phyloP scores from a whole-genome alignment of 441 rosid species.

The Adansonia grandidieri region DNA sequence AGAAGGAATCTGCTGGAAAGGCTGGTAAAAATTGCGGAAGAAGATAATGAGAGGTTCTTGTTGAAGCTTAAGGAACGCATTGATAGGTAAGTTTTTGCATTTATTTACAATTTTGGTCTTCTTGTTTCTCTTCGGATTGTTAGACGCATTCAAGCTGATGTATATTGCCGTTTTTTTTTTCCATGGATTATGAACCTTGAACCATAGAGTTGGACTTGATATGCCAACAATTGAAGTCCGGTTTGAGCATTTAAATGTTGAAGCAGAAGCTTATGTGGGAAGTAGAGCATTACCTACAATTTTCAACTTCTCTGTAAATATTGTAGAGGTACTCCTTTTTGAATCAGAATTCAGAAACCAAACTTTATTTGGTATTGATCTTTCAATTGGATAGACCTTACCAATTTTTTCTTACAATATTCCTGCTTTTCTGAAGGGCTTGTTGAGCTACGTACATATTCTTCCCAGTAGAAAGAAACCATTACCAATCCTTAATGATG shows the following conservation, averaged over 20 bases:
- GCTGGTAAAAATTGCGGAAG: too few relatives aligned
- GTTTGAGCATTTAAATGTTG: slow-evolving; percentile 56
- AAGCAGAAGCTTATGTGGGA: slow-evolving; percentile 66
- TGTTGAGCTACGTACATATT: slow-evolving; percentile 48
- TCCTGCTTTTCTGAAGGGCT: slow-evolving; percentile 32
- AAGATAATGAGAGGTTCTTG: too few relatives aligned
- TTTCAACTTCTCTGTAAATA: slow-evolving; percentile 29
- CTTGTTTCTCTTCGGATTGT: neutral
- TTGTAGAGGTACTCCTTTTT: slow-evolving; percentile 36
- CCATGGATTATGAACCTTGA: neutral
- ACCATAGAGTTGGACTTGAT: slow-evolving; percentile 58
- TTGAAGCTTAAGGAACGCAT: too few relatives aligned
- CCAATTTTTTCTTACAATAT: too few relatives aligned
- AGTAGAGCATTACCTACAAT: slow-evolving; percentile 59
- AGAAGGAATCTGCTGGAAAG: too few relatives aligned
- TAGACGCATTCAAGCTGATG: neutral
- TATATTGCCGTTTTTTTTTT: neutral
- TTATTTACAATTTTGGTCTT: too few relatives aligned
- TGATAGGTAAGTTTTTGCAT: too few relatives aligned
- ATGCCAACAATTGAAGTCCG: slow-evolving; percentile 72
- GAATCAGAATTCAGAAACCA: neutral
- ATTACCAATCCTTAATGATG: slow-evolving; percentile 58
- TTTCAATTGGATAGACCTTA: too few relatives aligned
- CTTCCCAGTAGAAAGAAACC: slow-evolving; percentile 57
- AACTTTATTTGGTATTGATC: too few relatives aligned